These are phyloP conservation scores for Malus sieversii DNA, from an alignment of 306 rosid species.

Conservation along the genomic window DNA sequence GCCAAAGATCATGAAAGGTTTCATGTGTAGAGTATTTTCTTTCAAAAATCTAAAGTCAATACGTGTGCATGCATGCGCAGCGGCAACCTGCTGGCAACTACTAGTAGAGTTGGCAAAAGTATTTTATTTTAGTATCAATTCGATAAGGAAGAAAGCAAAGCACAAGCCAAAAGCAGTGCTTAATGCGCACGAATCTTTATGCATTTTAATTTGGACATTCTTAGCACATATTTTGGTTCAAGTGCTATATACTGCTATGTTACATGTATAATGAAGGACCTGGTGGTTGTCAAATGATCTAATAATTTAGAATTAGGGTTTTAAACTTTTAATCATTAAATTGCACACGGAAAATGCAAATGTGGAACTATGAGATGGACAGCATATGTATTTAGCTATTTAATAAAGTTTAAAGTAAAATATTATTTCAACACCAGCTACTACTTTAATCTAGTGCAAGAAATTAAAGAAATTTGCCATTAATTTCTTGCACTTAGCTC, in stretches of 20 bases:
- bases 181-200: background rate
- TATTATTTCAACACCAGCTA: too few species aligned
- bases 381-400: background rate
- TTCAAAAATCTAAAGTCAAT: background rate
- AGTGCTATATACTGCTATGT: too few species aligned
- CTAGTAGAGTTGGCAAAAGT: conserved; percentile 4
- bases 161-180: background rate
- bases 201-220: background rate
- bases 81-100: background rate
- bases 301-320: background rate
- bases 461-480: conserved; percentile 2
- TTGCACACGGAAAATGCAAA: background rate
- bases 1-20: background rate
- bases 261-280: background rate
- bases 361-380: conserved; percentile 17
- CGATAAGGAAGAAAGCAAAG: background rate
- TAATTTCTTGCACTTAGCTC: background rate
- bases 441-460: background rate
- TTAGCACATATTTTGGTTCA: background rate
- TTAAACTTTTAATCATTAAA: background rate
- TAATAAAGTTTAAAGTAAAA: background rate
- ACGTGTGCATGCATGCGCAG: background rate
- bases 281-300: background rate
- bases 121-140: background rate
- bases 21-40: background rate